Evolutionary conservation across 2,329 filamentous ascomycete genomes (phyloP).

Genomic region (Aspergillus sp.): DNA sequence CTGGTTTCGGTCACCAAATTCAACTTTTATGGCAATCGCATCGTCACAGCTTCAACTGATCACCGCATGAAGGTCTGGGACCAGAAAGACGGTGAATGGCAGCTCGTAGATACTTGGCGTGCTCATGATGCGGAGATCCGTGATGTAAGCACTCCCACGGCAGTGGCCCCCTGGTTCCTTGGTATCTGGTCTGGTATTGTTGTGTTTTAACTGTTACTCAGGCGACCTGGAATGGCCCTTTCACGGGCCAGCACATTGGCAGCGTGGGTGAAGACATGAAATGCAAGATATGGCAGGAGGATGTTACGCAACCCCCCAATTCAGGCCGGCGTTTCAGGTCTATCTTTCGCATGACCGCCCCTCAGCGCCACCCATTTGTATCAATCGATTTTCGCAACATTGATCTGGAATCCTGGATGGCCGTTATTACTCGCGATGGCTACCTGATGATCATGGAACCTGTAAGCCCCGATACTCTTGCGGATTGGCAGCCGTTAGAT

Average conservation of each 20-base stretch:
- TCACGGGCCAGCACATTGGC: conserved; percentile 82
- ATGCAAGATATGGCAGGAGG: conserved; percentile 91
- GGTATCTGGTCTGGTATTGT: conserved; percentile 17
- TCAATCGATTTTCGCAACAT: conserved; percentile 87
- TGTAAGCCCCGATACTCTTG: conserved; percentile 76
- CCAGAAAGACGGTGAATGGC: conserved; percentile 72
- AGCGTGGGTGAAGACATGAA: conserved; percentile 87
- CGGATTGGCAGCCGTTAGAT: conserved; percentile 74
- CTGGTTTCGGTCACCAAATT: conserved; percentile 83
- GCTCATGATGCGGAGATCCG: conserved; percentile 89
- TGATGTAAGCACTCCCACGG: conserved; percentile 62
- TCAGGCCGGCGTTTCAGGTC: conserved; percentile 78
- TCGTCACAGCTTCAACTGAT: conserved; percentile 87
- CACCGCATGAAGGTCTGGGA: conserved; percentile 92
- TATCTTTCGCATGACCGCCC: conserved; percentile 62
- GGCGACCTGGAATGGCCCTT: conserved; percentile 92
- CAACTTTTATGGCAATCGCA: conserved; percentile 89
- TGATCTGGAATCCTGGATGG: conserved; percentile 79
- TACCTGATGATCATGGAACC: conserved; percentile 80
- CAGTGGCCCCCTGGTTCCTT: conserved; percentile 17
- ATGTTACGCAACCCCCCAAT: conserved; percentile 72
- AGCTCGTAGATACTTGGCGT: conserved; percentile 80
- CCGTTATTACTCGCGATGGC: conserved; percentile 80
- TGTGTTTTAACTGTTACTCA: conserved; percentile 40
- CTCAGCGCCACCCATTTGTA: conserved; percentile 69